Percentiles rank a stretch among this genome's conserved stretches.
These are phyloP conservation scores for Eleusine indica DNA, from an alignment of 176 grass and related monocot genomes.

Conservation along the genomic window DNA sequence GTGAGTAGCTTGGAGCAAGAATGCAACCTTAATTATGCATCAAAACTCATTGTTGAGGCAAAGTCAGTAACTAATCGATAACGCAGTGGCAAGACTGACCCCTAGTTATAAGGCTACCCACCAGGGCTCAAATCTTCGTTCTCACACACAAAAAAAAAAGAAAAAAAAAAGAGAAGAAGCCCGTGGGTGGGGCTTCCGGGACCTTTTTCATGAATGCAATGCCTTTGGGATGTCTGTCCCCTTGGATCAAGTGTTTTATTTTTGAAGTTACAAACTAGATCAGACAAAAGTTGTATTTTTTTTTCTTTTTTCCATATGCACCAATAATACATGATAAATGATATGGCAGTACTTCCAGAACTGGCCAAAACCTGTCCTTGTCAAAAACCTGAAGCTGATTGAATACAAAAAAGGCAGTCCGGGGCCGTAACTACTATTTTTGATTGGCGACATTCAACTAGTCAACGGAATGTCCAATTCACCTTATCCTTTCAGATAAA, in stretches of 20 bases:
- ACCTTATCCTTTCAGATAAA: slow-evolving; percentile 43
- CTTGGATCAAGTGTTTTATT: not conserved
- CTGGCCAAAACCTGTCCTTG: slow-evolving; percentile 34
- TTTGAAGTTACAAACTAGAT: not conserved
- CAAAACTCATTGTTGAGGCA: slow-evolving; percentile 8
- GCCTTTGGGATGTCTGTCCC: not conserved
- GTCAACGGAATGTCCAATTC: slow-evolving; percentile 40
- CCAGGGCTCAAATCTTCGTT: not conserved
- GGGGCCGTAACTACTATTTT: slow-evolving; percentile 46
- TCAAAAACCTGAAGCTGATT: slow-evolving; percentile 29
- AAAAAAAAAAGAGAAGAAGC: too few species aligned
- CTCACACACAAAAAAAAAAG: not conserved
- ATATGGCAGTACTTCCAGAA: slow-evolving; percentile 5
- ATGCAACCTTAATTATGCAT: slow-evolving; percentile 25
- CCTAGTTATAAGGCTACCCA: not conserved
- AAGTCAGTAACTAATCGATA: not conserved
- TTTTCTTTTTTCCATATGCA: not conserved
- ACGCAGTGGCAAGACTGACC: not conserved
- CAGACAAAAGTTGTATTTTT: slow-evolving; percentile 3
- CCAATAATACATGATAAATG: not conserved
- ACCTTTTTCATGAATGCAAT: not conserved
- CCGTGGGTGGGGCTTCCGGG: not conserved
- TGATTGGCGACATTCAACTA: slow-evolving; percentile 41
- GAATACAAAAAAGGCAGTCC: slow-evolving; percentile 26
- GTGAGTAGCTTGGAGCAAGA: slow-evolving; percentile 7